Evolutionary conservation across 2,329 filamentous ascomycete species (phyloP).

Genomic region (Helicocarpus griseus): DNA sequence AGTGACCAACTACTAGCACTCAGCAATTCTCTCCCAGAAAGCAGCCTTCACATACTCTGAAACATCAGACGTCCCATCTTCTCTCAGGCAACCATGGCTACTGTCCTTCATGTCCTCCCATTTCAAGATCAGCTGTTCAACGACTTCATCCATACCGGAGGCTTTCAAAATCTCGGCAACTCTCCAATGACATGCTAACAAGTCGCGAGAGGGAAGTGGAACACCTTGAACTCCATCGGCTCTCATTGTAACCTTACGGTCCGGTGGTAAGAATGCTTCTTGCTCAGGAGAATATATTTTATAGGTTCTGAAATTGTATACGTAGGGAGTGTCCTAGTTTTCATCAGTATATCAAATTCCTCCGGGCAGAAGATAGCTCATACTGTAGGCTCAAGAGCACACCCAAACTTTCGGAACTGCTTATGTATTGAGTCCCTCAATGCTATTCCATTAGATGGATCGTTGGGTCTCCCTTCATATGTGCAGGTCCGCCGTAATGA

Average conservation of each 20-base stretch:
- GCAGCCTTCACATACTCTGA: background rate
- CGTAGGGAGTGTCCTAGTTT: no score
- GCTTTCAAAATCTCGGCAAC: slow-evolving; percentile 1
- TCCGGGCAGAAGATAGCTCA: no score
- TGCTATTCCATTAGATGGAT: no score
- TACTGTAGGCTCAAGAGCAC: no score
- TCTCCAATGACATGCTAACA: background rate
- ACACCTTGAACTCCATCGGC: no score
- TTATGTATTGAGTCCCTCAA: no score
- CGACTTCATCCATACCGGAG: background rate
- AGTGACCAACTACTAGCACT: no score
- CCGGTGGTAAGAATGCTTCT: background rate
- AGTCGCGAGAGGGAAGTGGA: background rate
- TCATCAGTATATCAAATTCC: no score
- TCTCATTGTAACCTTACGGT: background rate
- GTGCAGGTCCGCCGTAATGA: no score
- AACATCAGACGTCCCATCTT: slow-evolving; percentile 1
- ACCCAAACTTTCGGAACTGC: no score
- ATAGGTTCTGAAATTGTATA: background rate
- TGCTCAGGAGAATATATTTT: background rate
- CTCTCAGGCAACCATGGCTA: background rate
- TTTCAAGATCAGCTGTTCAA: background rate
- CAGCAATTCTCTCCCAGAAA: background rate
- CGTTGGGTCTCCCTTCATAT: no score
- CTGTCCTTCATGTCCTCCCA: background rate